Evolutionary conservation across 257 asterid genomes (phyloP).

Genomic region (Voacanga thouarsii): DNA sequence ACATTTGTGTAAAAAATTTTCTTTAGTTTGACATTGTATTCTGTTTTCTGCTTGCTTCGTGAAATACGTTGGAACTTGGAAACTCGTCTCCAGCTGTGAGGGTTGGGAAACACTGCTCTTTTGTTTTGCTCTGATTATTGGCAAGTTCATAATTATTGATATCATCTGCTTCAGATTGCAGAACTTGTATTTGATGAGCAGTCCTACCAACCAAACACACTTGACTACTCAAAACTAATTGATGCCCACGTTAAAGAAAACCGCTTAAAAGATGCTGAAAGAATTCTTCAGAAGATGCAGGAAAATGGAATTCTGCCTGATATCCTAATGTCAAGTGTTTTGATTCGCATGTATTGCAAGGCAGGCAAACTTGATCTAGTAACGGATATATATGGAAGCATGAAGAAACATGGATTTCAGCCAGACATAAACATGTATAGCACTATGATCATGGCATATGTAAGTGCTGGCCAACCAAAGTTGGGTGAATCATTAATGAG

Average conservation of each 20-base stretch:
- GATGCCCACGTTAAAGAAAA: conserved; percentile 54
- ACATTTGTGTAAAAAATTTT: background rate
- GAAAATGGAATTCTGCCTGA: conserved; percentile 66
- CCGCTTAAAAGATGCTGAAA: conserved; percentile 60
- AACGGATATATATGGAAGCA: conserved; percentile 43
- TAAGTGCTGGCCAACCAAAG: conserved; percentile 51
- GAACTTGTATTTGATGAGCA: conserved; percentile 66
- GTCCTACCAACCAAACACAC: conserved; percentile 65
- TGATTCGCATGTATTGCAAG: conserved; percentile 65
- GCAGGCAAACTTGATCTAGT: conserved; percentile 60
- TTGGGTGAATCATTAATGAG: conserved; percentile 39
- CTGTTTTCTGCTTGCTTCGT: background rate
- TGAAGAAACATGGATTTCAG: conserved; percentile 49
- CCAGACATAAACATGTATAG: conserved; percentile 57
- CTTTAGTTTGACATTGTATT: background rate
- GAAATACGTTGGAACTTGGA: background rate
- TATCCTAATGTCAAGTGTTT: conserved; percentile 40
- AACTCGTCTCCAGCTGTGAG: background rate
- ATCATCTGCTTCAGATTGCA: conserved; percentile 48
- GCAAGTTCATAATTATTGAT: conserved; percentile 2
- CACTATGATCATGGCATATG: conserved; percentile 68
- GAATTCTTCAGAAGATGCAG: conserved; percentile 67
- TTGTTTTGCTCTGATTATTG: conserved; percentile 3
- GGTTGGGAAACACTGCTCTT: background rate
- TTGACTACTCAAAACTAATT: conserved; percentile 69